A percentile compares a stretch with the other conserved stretches of the same genome.
Evolutionary conservation across 192 early-diverging fungal species (phyloP).

Genomic region (Phlyctochytrium arcticum): DNA sequence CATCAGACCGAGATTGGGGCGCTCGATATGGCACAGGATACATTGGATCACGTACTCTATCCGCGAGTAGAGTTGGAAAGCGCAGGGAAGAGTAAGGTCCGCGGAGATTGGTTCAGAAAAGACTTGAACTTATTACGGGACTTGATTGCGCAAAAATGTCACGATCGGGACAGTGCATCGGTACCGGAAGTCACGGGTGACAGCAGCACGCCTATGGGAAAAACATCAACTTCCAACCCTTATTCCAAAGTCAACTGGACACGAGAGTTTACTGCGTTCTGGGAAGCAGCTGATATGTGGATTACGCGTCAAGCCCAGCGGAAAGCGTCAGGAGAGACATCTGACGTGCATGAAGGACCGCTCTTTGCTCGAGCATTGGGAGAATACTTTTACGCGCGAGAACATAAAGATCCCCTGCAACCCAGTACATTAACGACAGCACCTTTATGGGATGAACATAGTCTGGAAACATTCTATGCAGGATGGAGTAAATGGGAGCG

Average conservation of each 20-base stretch:
- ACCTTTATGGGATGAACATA: not conserved
- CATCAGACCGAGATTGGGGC: conserved; percentile 13
- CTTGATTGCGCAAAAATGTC: not conserved
- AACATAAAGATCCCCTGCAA: too few relatives aligned
- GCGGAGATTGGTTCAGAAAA: conserved; percentile 32
- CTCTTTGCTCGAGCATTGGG: conserved; percentile 36
- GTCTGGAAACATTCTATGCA: not conserved
- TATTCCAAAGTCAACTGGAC: conserved; percentile 36
- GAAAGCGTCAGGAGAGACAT: not conserved
- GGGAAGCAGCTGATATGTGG: conserved; percentile 16
- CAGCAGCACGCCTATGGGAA: not conserved
- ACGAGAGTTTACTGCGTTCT: conserved; percentile 34
- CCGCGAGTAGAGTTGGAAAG: conserved; percentile 33
- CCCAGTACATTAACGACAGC: too few relatives aligned
- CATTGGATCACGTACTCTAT: conserved; percentile 23
- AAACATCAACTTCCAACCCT: conserved; percentile 4
- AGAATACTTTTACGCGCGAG: conserved; percentile 19
- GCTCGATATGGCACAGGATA: conserved; percentile 14
- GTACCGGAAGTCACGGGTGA: not conserved
- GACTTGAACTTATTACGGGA: conserved; percentile 24
- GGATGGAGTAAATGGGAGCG: not conserved
- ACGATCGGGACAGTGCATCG: too few relatives aligned
- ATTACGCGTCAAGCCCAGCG: not conserved
- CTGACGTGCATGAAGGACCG: conserved; percentile 23
- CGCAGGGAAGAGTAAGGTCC: conserved; percentile 21